phyloP scores from a whole-genome alignment of 345 rosid genomes.

The Sisymbrium irio region DNA sequence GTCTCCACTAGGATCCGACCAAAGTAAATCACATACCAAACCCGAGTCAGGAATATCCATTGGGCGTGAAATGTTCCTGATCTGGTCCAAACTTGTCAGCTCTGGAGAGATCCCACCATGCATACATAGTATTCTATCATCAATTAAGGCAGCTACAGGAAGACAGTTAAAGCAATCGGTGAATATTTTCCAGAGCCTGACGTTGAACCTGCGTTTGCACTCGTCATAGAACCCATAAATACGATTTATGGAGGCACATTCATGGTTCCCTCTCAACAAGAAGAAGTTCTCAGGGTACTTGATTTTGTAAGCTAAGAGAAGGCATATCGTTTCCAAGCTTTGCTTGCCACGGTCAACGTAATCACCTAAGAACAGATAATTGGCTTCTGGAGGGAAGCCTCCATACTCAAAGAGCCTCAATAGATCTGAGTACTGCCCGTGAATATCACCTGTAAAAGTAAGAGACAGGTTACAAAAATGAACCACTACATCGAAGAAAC shows the following conservation, averaged over 20 bases:
- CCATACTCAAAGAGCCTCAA: constrained; percentile 90
- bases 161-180: constrained; percentile 93
- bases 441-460: constrained; percentile 71
- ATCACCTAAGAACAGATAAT: constrained; percentile 85
- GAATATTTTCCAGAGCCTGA: constrained; percentile 75
- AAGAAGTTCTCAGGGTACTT: constrained; percentile 90
- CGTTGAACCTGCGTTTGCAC: constrained; percentile 83
- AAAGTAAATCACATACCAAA: constrained; percentile 85
- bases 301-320: constrained; percentile 83
- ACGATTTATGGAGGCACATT: constrained; percentile 83
- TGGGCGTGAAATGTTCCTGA: constrained; percentile 71
- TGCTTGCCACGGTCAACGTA: constrained; percentile 98
- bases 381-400: constrained; percentile 82
- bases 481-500: not conserved
- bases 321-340: constrained; percentile 92
- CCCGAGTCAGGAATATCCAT: constrained; percentile 86
- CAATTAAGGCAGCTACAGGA: constrained; percentile 84
- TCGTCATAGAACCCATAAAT: constrained; percentile 94
- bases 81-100: constrained; percentile 63
- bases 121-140: constrained; percentile 91
- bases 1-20: constrained; percentile 91
- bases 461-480: not conserved
- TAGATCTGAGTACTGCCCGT: constrained; percentile 84
- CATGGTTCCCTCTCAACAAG: constrained; percentile 84
- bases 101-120: constrained; percentile 97